Evolutionary conservation across 2,329 filamentous ascomycete species (phyloP).

Genomic region (Reticulascus tulasneorum): DNA sequence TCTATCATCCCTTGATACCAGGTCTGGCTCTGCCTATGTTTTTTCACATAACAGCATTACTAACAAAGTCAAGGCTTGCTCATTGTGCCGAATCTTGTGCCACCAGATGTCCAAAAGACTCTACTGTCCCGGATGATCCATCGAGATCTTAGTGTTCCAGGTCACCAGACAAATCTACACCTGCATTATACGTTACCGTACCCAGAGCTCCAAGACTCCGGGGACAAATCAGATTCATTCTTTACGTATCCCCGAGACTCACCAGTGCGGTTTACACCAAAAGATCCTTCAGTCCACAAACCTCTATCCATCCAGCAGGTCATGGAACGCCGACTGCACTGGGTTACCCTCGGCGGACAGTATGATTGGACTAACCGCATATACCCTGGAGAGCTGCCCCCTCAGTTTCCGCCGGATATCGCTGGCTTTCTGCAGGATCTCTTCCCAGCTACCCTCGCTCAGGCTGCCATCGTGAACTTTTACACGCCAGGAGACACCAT

Average conservation of each 20-base stretch:
- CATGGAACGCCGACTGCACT: conserved; percentile 77
- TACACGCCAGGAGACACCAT: conserved; percentile 89
- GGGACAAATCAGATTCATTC: conserved; percentile 39
- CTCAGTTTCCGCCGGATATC: conserved; percentile 71
- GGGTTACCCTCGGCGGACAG: conserved; percentile 91
- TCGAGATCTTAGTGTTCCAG: conserved; percentile 66
- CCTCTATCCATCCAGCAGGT: conserved; percentile 66
- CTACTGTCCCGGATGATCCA: conserved; percentile 74
- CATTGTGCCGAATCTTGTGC: conserved; percentile 71
- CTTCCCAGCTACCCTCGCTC: conserved; percentile 73
- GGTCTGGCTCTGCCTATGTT: conserved; percentile 42
- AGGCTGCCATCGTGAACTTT: conserved; percentile 92
- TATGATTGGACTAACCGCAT: conserved; percentile 91
- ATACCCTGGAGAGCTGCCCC: conserved; percentile 68
- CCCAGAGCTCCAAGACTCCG: conserved; percentile 19
- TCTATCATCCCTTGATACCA: conserved; percentile 63
- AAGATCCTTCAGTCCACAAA: conserved; percentile 70
- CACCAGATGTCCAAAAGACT: conserved; percentile 61
- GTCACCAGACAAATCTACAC: conserved; percentile 87
- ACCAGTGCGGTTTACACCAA: conserved; percentile 59
- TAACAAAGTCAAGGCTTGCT: conserved; percentile 59
- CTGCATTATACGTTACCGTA: conserved; percentile 73
- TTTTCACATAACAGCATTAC: not conserved
- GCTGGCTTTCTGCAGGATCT: conserved; percentile 61
- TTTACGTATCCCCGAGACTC: conserved; percentile 47